Evolutionary conservation across 768 basidiomycete species (phyloP), one percentile per base, ranked within the genome.

Genomic region (Panellus pusillus): DNA sequence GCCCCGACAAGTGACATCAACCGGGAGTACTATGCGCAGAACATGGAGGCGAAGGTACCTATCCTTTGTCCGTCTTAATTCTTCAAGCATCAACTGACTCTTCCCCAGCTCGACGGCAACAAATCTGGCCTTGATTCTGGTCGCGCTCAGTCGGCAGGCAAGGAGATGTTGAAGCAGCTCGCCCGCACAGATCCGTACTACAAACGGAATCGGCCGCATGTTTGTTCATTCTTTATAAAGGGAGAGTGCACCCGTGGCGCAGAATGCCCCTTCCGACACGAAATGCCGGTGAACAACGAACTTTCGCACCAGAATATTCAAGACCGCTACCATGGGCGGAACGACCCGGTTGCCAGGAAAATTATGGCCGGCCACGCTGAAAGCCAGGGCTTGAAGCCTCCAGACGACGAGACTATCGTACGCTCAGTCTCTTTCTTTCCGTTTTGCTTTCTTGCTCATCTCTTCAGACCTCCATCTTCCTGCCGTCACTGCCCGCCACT

Each of bases 1-100:
- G 96, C 97, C 0, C 97, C 97, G 6, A 94, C 89, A 46, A 96
- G 94, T 66, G 95, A 98, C 62, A 91, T 99, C 72, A 99, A 99
- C 70, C 80, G 96, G 65, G 91, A 96, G 75, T 96, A 91, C 67
- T 90, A 90, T 68, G 92, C 91, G 1, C 92, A 96, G 71, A 94
- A 93, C 68, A 87, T 93, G 85, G 89, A 92, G 70, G 74, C 77
- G 54, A 87, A 92, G 79, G 91, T 88, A 58, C 57, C 79, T 74
- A 18, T 13, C 38, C 15, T 24, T 52, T 15, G 32, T 24, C 24
- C 24, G 24, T 24, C 24, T 2, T 24, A 24, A 24, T 24, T 24
- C 24, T 24, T 24, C 6, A 24, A 2, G 24, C 24, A 24, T 24
- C 24, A 24, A 24, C 2, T 24, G 24, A 24, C 24, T 24, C 24